Evolutionary conservation across 257 asterid genomes (phyloP).

Genomic region (Ilex asprella): DNA sequence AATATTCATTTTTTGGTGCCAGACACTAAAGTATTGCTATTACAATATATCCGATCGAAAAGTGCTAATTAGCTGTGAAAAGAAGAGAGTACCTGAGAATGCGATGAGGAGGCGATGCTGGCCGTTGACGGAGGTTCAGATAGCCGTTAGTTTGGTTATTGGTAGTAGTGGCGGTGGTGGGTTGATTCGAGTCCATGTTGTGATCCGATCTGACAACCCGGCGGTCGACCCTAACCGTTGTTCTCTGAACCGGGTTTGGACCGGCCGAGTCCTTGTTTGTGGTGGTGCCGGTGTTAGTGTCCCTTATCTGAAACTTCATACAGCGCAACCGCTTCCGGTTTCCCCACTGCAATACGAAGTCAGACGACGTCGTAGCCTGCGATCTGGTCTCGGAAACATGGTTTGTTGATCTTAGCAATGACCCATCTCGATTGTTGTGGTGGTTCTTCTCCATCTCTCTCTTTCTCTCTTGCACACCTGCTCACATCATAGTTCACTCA

Average conservation of each 20-base stretch:
- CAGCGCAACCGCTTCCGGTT: slow-evolving; percentile 72
- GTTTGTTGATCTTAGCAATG: slow-evolving; percentile 35
- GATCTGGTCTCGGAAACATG: slow-evolving; percentile 29
- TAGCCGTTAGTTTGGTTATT: slow-evolving; percentile 35
- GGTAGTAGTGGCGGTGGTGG: slow-evolving; percentile 5
- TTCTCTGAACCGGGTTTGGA: slow-evolving; percentile 32
- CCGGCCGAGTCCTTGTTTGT: slow-evolving; percentile 30
- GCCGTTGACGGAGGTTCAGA: slow-evolving; percentile 73
- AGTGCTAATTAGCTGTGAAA: no score
- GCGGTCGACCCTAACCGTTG: slow-evolving; percentile 43
- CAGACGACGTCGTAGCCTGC: slow-evolving; percentile 49
- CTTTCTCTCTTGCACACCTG: slow-evolving; percentile 26
- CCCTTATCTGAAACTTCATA: slow-evolving; percentile 64
- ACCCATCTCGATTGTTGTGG: slow-evolving; percentile 37
- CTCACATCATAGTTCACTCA: slow-evolving; percentile 16
- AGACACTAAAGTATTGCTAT: no score
- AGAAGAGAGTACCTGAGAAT: slow-evolving; percentile 32
- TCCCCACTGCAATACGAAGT: slow-evolving; percentile 84
- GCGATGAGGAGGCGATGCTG: slow-evolving; percentile 66
- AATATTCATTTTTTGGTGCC: no score
- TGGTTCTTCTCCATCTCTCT: slow-evolving; percentile 60
- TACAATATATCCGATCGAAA: no score
- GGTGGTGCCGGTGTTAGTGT: slow-evolving; percentile 20
- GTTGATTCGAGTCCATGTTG: slow-evolving; percentile 33
- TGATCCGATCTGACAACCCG: slow-evolving; percentile 62